phyloP scores from a whole-genome alignment of 116 monocot species.

The Iris pallida region DNA sequence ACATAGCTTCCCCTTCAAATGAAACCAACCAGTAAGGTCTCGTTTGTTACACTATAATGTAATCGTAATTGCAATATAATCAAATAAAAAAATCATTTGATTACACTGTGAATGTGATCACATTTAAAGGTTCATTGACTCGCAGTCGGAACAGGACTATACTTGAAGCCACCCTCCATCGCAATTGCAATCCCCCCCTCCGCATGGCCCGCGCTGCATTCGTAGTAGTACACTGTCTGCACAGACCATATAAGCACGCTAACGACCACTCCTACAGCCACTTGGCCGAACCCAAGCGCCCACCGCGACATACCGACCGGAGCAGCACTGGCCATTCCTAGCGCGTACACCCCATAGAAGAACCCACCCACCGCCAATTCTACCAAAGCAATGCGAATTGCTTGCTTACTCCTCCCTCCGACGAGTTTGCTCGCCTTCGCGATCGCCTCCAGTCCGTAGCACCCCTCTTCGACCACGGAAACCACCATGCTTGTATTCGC shows the following conservation, averaged over 20 bases:
- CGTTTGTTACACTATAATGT: no score
- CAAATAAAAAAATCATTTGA: no score
- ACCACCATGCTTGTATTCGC: background rate
- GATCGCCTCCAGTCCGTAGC: slow-evolving; percentile 2
- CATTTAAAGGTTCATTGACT: no score
- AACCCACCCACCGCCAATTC: background rate
- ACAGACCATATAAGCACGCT: background rate
- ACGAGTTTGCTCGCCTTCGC: background rate
- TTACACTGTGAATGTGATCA: no score
- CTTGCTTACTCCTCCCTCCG: background rate
- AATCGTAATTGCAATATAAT: no score
- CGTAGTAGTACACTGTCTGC: background rate
- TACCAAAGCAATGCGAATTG: background rate
- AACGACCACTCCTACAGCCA: background rate
- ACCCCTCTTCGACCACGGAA: slow-evolving; percentile 9
- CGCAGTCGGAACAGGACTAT: no score
- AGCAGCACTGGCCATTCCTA: background rate
- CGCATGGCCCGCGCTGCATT: background rate
- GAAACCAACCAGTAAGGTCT: no score
- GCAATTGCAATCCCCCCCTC: no score
- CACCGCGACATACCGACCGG: background rate
- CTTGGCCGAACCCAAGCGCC: background rate
- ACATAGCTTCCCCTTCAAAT: no score
- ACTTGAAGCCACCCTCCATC: no score
- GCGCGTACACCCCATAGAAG: background rate